Base-by-base conservation (phyloP, 1,284 basidiomycete genomes). In the Ceratobasidium sp. region DNA sequence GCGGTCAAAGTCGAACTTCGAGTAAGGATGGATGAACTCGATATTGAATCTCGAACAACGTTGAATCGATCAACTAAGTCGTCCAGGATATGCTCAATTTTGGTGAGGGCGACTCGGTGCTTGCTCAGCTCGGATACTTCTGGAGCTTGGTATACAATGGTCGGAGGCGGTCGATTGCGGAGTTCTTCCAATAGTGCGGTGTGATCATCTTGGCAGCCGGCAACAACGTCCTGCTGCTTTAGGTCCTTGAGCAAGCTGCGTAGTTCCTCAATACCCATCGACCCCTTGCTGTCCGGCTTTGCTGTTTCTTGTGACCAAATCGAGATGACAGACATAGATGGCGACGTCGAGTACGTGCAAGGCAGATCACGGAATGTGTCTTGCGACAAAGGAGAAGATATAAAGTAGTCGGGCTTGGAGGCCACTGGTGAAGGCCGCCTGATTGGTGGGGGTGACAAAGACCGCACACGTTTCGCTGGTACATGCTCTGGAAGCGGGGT, bases 111-210 rank as follows among this genome's bases (percentile, higher is more conserved):
- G n/a, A n/a, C 58, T 4, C 67, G 67, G 18, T 70, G 67, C 18
- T 70, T 55, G 26, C 34, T 45, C 9, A 70, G 43, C 43, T 70
- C 67, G 30, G 53, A 46, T 28, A 70, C 26, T 1, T 70, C 67
- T 16, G 67, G 67, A 39, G 67, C 67, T 32, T 70, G 67, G 23
- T 70, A 70, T 21, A 70, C 67, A 9, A 70, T 53, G 10, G 65
- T 70, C 26, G 67, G 53, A 8, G 55, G 67, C 18, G 67, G 67
- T 14, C 67, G 39, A n/a, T 43, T 32, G 14, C 55, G 67, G n/a
- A 70, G 41, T 30, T 70, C 67, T 30, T 70, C 67, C 14, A 59
- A 28, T 0, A 70, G 39, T 18, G 55, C 67, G 18, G 52, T 46
- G 21, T 59, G 55, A n/a, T 45, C 53, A 43, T 70, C 55, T 34